Evolutionary conservation across 176 grass and related monocot species (phyloP).

Genomic region (Phoenix roebelenii): DNA sequence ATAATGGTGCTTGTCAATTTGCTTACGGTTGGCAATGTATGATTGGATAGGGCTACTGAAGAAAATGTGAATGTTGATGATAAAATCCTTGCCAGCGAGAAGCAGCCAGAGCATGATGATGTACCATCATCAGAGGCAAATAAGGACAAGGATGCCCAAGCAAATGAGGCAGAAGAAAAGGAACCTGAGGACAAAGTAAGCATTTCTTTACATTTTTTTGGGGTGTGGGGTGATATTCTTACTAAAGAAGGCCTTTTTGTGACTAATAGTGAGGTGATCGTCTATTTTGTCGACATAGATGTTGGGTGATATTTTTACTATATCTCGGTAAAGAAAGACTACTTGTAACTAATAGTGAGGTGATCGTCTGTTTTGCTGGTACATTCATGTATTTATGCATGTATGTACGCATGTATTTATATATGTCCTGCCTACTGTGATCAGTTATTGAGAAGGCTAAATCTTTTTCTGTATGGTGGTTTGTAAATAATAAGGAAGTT

Average conservation of each 20-base stretch:
- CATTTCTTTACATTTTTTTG: not conserved
- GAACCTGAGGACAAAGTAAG: constrained; percentile 43
- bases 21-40: too few species aligned
- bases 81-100: constrained; percentile 17
- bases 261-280: too few species aligned
- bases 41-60: constrained; percentile 23
- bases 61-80: constrained; percentile 21
- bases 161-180: constrained; percentile 29
- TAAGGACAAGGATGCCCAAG: constrained; percentile 23
- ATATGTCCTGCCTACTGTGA: too few species aligned
- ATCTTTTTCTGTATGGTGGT: too few species aligned
- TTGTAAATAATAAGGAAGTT: too few species aligned
- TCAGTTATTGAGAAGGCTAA: too few species aligned
- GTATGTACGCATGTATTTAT: too few species aligned
- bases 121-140: constrained; percentile 13
- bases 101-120: constrained; percentile 17
- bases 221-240: not conserved
- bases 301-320: not conserved
- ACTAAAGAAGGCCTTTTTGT: not conserved
- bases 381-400: too few species aligned
- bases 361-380: too few species aligned
- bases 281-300: not conserved
- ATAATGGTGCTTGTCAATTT: too few species aligned
- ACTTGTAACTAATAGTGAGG: too few species aligned
- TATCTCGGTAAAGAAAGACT: not conserved